Base-by-base conservation (phyloP, 2,329 filamentous ascomycete genomes). In the Fonsecaea monophora region DNA sequence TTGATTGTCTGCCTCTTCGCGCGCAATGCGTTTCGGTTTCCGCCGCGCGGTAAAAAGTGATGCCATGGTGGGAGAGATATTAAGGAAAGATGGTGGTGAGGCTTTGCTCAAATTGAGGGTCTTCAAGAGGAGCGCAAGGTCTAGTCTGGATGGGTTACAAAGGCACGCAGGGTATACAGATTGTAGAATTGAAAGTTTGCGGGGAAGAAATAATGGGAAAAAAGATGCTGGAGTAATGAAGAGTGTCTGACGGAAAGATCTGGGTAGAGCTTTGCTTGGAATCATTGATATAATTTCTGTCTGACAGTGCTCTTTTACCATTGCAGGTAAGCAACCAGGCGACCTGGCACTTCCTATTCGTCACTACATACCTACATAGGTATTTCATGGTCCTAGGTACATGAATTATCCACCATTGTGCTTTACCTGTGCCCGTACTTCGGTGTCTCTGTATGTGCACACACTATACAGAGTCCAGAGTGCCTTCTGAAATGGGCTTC, bases 1-100 rank as follows among this genome's bases (percentile, higher is more conserved):
- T 35, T 66, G 32, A 6, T 61, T 21, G 53, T 92, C 90, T 50
- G 87, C 90, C 72, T 97, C 91, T 74, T 93, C 90, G 71, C 91
- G 90, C 55, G 91, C 89, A 73, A 95, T 66, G 58, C 71, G 68
- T 55, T 72, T 72, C 10, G 72, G 71, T 65, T 73, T 93, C 70
- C 87, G 83, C 62, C 85, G 81, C 68, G 82, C 82, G 50, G 81
- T 82, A 70, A 86, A 85, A 8, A 83, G 79, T 70, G 86, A 83
- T 68, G 83, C 87, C 86, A 89, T 89, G 45, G 15, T 60, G 54
- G 55, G 18, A 45, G 50, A 6, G 21, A 8, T 10, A 10, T 34
- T 25, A 9, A n/a, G 10, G 6, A 12, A 4, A 48, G 12, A 4
- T 48, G 2, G 21, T n/a, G 40, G n/a, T n/a, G 18, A 21, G 13